Conservation (phyloP, 2,329 filamentous ascomycete genomes). For the Neonectria coccinea region DNA sequence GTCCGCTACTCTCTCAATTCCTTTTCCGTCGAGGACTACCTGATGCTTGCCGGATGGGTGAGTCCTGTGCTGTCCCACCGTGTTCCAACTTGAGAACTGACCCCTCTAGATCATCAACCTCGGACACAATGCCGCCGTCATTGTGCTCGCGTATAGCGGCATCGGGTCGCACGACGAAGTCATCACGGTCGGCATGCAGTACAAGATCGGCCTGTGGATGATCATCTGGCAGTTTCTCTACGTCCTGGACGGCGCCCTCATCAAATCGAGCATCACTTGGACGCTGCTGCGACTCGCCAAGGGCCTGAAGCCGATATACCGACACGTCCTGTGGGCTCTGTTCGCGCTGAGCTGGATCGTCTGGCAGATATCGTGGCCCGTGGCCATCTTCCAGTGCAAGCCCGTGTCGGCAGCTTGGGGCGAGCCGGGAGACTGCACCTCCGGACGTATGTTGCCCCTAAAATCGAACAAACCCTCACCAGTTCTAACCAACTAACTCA, state of each 20-base stretch:
- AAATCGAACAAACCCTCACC: no score
- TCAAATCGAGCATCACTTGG: constrained; percentile 36
- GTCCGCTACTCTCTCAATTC: constrained; percentile 4
- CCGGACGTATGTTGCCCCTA: constrained; percentile 1
- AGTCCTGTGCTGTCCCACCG: constrained; percentile 9
- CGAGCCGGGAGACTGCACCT: constrained; percentile 31
- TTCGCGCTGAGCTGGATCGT: constrained; percentile 32
- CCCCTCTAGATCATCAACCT: constrained; percentile 27
- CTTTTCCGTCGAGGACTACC: constrained; percentile 29
- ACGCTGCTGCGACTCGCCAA: constrained; percentile 34
- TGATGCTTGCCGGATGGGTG: constrained; percentile 33
- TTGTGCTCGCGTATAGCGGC: constrained; percentile 25
- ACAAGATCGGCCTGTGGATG: constrained; percentile 34
- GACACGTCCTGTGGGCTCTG: constrained; percentile 16
- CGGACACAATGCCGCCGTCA: constrained; percentile 29
- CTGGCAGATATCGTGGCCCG: constrained; percentile 37
- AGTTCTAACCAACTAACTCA: no score
- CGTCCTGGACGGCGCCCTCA: constrained; percentile 30
- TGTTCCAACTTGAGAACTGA: neutral
- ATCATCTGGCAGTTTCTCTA: constrained; percentile 37
- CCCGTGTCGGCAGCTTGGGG: constrained; percentile 36
- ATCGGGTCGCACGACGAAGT: constrained; percentile 31
- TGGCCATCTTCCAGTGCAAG: constrained; percentile 40
- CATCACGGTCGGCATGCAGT: constrained; percentile 35
- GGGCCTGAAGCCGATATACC: constrained; percentile 25